Conservation (phyloP, 768 basidiomycete species). For the Boletus reticuloceps region DNA sequence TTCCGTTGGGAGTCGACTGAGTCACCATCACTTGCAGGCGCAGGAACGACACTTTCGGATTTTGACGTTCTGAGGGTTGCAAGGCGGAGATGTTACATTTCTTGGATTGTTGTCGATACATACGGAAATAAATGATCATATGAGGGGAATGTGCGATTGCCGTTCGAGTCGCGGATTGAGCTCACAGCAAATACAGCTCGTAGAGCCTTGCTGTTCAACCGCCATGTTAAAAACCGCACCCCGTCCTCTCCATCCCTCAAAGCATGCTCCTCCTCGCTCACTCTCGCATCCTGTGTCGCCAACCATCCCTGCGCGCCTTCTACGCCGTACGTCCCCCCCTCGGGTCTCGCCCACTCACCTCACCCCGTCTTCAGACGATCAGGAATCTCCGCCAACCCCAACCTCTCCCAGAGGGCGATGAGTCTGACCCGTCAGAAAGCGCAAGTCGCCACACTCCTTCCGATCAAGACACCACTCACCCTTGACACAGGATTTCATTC, state of each 20-base stretch:
- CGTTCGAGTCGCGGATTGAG: constrained; percentile 25
- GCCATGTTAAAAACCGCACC: constrained; percentile 22
- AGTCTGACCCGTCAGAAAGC: constrained; percentile 43
- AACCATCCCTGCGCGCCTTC: constrained; percentile 39
- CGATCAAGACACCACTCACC: constrained; percentile 8
- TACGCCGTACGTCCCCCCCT: constrained; percentile 47
- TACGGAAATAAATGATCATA: not conserved
- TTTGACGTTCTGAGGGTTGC: constrained; percentile 24
- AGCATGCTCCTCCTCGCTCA: constrained; percentile 24
- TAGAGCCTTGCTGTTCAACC: constrained; percentile 13
- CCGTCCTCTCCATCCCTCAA: not conserved
- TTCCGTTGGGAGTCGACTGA: not conserved
- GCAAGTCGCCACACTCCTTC: constrained; percentile 32
- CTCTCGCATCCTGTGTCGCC: not conserved
- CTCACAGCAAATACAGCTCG: constrained; percentile 30
- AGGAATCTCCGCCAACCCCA: constrained; percentile 25
- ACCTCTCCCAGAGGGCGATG: constrained; percentile 20
- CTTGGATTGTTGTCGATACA: no score
- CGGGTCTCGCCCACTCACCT: constrained; percentile 12
- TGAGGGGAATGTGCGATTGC: constrained; percentile 21
- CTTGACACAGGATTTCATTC: constrained; percentile 79
- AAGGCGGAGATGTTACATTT: no score
- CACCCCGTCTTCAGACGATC: constrained; percentile 24
- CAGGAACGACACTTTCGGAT: constrained; percentile 25
- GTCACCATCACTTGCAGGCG: constrained; percentile 9